Base-by-base conservation (phyloP, 2,329 filamentous ascomycete species). In the Claviceps sp. region DNA sequence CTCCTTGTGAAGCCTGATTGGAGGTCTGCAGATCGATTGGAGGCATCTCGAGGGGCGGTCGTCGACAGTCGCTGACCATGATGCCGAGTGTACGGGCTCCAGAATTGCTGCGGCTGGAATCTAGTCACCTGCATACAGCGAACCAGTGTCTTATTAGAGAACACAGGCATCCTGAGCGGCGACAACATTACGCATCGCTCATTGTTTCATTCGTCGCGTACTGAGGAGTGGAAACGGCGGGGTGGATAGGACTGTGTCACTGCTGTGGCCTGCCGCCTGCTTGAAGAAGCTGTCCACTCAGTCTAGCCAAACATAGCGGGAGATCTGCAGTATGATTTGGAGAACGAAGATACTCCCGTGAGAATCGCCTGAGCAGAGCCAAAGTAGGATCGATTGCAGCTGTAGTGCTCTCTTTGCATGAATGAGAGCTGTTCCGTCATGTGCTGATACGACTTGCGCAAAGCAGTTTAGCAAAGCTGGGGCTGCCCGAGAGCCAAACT, bases 1-100 rank as follows among this genome's bases (percentile, higher is more conserved):
- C 65, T 78, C 53, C 72, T 74, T n/a, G 73, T 77, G 60, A 77
- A 82, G 49, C 78, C 77, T 1, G 77, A 76, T 59, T 73, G 76
- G 61, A 81, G 74, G 61, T 77, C 73, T 14, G 69, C 63, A 18
- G 68, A 70, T 44, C 75, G 70, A 53, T 72, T 67, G 8, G 68
- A 62, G 26, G 63, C 57, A 13, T 26, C 18, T 37, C 42, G 38
- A 18, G 36, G 26, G 41, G 26, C 24, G 38, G 45, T 51, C 24
- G 45, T 49, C 20, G 43, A 53, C 22, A 53, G 34, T 18, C 22
- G 36, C n/a, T 51, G 48, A 30, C 40, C 30, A 45, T 46, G 26
- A 37, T 20, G 40, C 16, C 34, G 38, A 7, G 22, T 36, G 16
- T 26, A 18, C 22, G 41, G 49, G 40, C 36, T 22, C 16, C 41